Evolutionary conservation across 345 rosid genomes (phyloP), one percentile per base, ranked within the genome.

Genomic region (Melaleuca quinquenervia): DNA sequence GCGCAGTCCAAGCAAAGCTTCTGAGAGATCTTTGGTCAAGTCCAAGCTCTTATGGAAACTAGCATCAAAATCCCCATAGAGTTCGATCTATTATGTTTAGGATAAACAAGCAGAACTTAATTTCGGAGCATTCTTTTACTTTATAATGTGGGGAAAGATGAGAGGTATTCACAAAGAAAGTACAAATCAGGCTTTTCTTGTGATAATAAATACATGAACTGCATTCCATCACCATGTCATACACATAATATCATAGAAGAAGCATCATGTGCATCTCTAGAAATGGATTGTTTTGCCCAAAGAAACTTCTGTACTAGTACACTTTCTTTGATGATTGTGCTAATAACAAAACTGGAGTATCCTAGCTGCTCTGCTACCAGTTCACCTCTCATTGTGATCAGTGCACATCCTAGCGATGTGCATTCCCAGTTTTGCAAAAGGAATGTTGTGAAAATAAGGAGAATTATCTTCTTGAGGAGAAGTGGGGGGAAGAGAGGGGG

Each of bases 21-120:
- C 97, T 49, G 99, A 93, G 80, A 95, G 96, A 92, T 95, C 98
- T 89, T 97, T 97, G 80, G 89, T 93, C 85, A 97, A 90, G 83
- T 93, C 97, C 90, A 97, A 91, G 92, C 97, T 95, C 93, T 94
- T 95, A 90, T 96, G 98, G 93, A 97, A 95, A 86, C 93, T 92
- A 74, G 97, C 97, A 88, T 94, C 95, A 86, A 93, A 92, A 87
- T 96, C 99, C 53, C 98, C 98, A 82, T 96, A 97, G 89, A 97
- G 96, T 86, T 96, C 98, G 84, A 97, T 94, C 99, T 96, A 21
- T 70, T 70, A 70, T 18, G 26, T 2, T 70, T 70, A 70, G 1
- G 80, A 70, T 9, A 70, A 70, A 70, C 48, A 70, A 64, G 83
- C 49, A 32, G n/a, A 50, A 55, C 20, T 27, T 48, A 50, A 29